A percentile compares a stretch with the other conserved stretches of the same genome.
phyloP scores from a whole-genome alignment of 2,329 filamentous ascomycete species.

The Aspergillus sp. region DNA sequence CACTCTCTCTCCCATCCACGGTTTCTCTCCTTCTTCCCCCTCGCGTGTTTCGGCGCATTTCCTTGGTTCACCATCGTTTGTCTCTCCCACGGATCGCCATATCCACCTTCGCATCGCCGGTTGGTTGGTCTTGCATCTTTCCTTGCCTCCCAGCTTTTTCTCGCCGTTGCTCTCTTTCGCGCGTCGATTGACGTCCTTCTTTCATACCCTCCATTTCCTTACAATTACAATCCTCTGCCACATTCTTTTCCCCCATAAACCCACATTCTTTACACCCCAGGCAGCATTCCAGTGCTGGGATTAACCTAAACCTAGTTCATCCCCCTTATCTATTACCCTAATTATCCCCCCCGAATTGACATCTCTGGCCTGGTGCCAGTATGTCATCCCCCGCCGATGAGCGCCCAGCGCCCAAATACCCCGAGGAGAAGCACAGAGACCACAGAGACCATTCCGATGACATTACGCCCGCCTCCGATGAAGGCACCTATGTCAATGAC shows the following conservation, averaged over 20 bases:
- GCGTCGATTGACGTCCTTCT: neutral
- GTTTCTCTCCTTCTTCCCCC: neutral
- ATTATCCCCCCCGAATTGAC: neutral
- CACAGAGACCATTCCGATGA: constrained; percentile 25
- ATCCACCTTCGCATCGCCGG: too few species aligned
- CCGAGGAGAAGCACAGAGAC: constrained; percentile 26
- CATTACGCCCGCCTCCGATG: constrained; percentile 27
- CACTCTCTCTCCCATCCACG: neutral
- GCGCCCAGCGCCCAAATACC: constrained; percentile 22
- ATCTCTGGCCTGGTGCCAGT: constrained; percentile 19
- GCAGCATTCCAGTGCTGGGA: neutral
- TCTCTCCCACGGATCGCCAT: too few species aligned
- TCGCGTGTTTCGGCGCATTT: neutral
- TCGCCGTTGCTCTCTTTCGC: neutral
- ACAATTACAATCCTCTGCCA: neutral
- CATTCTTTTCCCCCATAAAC: neutral
- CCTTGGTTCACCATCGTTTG: neutral
- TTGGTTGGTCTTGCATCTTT: too few species aligned
- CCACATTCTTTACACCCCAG: neutral
- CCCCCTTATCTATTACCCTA: neutral
- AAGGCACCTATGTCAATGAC: constrained; percentile 32
- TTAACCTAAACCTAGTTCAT: neutral
- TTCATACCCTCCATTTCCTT: neutral
- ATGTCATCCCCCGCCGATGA: constrained; percentile 39
- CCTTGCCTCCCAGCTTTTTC: neutral